phyloP scores from a whole-genome alignment of 495 filamentous ascomycete genomes.

The Trichoderma gamsii region DNA sequence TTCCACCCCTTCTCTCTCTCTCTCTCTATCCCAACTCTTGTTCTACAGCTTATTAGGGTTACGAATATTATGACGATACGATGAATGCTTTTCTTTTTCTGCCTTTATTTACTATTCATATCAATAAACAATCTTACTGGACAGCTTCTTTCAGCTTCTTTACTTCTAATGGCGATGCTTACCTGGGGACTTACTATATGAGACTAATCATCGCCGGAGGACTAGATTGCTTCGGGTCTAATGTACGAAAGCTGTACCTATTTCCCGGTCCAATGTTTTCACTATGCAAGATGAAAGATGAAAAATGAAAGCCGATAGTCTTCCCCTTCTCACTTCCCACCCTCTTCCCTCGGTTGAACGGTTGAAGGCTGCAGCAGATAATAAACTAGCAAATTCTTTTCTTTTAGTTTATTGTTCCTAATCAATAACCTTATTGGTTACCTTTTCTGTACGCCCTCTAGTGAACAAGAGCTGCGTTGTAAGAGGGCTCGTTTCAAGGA shows the following conservation, averaged over 20 bases:
- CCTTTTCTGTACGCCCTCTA: background rate
- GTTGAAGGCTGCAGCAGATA: background rate
- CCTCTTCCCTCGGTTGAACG: background rate
- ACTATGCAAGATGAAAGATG: background rate
- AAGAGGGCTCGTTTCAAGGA: too few species aligned
- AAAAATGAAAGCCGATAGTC: too few species aligned
- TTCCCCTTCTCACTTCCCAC: background rate
- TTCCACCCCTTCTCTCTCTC: too few species aligned
- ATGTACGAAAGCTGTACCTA: background rate
- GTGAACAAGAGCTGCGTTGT: background rate
- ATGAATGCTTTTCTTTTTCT: background rate
- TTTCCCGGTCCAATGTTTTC: too few species aligned
- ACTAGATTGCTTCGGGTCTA: too few species aligned
- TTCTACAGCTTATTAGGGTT: slow-evolving; percentile 1
- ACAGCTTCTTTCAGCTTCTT: background rate
- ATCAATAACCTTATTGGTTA: background rate
- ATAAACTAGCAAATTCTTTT: background rate
- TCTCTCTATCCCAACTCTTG: background rate
- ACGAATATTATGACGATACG: slow-evolving; percentile 8
- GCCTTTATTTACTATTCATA: background rate
- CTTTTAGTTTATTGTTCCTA: background rate
- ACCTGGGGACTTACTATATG: background rate
- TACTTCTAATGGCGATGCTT: background rate
- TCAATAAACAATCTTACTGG: background rate
- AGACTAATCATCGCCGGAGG: background rate